Evolutionary conservation across 208 protist genomes (phyloP).

Genomic region (Trichomonas vaginalis): DNA sequence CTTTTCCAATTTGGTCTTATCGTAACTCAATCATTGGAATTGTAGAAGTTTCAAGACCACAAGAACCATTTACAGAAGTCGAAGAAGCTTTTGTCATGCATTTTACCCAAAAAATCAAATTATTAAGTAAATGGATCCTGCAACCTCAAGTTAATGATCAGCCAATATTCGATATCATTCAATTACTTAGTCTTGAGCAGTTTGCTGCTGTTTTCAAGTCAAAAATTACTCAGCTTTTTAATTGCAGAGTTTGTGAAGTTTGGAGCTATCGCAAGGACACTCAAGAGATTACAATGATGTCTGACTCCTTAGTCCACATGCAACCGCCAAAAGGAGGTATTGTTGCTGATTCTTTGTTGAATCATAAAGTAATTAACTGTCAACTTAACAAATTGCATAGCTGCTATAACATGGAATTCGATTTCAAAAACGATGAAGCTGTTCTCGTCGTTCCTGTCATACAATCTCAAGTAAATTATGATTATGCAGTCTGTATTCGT

Average conservation of each 20-base stretch:
- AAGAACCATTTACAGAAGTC: not conserved
- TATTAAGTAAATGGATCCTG: not conserved
- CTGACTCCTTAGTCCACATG: not conserved
- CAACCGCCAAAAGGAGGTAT: not conserved
- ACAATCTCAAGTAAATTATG: not conserved
- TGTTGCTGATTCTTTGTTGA: not conserved
- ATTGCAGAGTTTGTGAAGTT: not conserved
- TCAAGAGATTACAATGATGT: not conserved
- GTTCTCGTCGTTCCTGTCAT: not conserved
- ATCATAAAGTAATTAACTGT: not conserved
- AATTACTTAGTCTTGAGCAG: not conserved
- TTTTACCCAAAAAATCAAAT: not conserved
- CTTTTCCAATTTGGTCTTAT: not conserved
- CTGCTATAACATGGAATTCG: not conserved
- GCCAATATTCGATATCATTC: not conserved
- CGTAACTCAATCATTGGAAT: not conserved
- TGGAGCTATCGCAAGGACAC: not conserved
- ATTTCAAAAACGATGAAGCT: not conserved
- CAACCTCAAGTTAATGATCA: not conserved
- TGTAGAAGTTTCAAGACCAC: not conserved
- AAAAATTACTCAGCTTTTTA: not conserved
- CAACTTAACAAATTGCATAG: not conserved
- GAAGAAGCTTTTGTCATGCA: not conserved
- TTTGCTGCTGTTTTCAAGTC: not conserved
- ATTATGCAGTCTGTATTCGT: not conserved